A percentile compares a stretch with the other conserved stretches of the same genome.
phyloP scores from a whole-genome alignment of 768 basidiomycete genomes.

The Paxillus ammoniavirescens region DNA sequence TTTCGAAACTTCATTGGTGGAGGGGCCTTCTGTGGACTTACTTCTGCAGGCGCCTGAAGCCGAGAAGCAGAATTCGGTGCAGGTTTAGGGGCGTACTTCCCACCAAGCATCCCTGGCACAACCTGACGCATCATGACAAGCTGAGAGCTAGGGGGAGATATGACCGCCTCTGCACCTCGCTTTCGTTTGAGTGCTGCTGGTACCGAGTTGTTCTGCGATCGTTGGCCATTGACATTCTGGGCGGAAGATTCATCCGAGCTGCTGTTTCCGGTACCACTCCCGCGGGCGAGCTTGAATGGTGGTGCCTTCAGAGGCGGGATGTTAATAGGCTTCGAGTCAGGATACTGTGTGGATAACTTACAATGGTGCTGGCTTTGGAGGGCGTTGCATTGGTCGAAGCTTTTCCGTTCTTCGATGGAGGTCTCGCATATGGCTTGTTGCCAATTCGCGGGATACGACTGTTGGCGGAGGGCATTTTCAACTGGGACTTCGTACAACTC shows the following conservation, averaged over 20 bases:
- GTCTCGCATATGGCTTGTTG: conserved; percentile 56
- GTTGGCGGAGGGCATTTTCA: conserved; percentile 45
- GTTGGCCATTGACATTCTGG: conserved; percentile 8
- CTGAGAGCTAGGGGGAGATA: conserved; percentile 19
- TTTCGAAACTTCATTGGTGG: conserved; percentile 39
- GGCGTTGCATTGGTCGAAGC: conserved; percentile 4
- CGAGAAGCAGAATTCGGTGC: conserved; percentile 12
- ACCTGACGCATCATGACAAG: conserved; percentile 37
- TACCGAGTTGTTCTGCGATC: not conserved
- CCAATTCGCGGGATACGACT: conserved; percentile 65
- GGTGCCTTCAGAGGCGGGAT: conserved; percentile 6
- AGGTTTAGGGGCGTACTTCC: conserved; percentile 27
- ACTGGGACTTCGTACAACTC: conserved; percentile 37
- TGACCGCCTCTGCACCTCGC: conserved; percentile 14
- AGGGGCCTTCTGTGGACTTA: conserved; percentile 18
- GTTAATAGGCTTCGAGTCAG: not conserved
- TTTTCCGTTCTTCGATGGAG: conserved; percentile 14
- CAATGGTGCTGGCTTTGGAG: conserved; percentile 10
- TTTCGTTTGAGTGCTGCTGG: conserved; percentile 34
- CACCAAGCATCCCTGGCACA: conserved; percentile 32
- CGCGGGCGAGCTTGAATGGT: conserved; percentile 6
- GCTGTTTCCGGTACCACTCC: conserved; percentile 6
- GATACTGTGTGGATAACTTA: conserved; percentile 10
- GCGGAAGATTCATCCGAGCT: conserved; percentile 8
- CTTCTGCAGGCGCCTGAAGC: conserved; percentile 8